phyloP scores from a whole-genome alignment of 139 green algal species.

The Raphidocelis subcapitata region DNA sequence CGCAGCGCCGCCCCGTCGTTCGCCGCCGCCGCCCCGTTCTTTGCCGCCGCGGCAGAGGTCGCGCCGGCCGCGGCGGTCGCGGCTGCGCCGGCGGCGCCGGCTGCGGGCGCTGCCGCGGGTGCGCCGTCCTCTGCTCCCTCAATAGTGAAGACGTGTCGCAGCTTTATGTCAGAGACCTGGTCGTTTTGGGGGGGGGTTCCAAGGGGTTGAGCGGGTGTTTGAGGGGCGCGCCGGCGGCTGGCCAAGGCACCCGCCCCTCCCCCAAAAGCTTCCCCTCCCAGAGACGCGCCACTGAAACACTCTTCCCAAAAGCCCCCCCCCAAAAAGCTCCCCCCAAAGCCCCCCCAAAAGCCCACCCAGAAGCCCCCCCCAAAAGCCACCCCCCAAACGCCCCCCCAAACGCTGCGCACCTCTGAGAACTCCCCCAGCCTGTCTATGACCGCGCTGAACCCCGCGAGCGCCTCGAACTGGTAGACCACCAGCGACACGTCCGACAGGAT shows the following conservation, averaged over 20 bases:
- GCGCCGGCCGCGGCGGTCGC: background rate
- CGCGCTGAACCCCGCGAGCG: slow-evolving; percentile 86
- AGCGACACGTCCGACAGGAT: slow-evolving; percentile 93
- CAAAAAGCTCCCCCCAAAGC: background rate
- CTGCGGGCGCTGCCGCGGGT: background rate
- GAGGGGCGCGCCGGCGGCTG: background rate
- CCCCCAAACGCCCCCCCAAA: slow-evolving; percentile 4
- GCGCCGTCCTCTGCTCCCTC: background rate
- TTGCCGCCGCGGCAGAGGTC: background rate
- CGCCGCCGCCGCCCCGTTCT: background rate
- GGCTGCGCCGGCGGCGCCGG: too few relatives aligned
- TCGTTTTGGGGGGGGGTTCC: background rate
- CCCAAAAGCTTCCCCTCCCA: background rate
- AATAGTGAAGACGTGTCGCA: too few relatives aligned
- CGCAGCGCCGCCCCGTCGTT: slow-evolving; percentile 9
- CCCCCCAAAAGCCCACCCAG: background rate
- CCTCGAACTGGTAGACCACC: slow-evolving; percentile 96
- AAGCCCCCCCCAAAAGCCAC: background rate
- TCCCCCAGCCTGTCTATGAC: slow-evolving; percentile 84
- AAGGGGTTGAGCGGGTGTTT: background rate
- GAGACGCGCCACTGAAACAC: background rate
- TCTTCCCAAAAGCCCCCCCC: background rate
- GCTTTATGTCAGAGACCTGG: background rate
- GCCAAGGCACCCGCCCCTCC: background rate
- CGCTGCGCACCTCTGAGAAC: slow-evolving; percentile 25